These are phyloP conservation scores for Stephania cephalantha DNA, from an alignment of 164 flowering plant genomes.

Conservation along the genomic window DNA sequence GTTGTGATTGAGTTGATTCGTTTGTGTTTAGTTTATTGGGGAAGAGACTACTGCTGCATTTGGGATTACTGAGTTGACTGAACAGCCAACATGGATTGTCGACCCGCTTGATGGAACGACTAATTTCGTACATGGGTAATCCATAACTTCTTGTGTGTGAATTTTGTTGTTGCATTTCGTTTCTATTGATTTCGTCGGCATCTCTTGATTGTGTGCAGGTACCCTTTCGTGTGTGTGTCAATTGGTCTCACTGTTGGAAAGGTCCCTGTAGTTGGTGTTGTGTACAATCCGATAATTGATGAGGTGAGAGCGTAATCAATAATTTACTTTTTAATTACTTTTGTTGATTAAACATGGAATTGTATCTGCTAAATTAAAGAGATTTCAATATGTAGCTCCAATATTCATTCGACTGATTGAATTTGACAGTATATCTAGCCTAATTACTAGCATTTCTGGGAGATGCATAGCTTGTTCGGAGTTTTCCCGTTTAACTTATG, in stretches of 20 bases:
- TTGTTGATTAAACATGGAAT: neutral
- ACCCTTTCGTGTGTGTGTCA: constrained; percentile 89
- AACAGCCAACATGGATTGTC: constrained; percentile 95
- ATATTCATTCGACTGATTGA: neutral
- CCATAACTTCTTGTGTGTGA: constrained; percentile 1
- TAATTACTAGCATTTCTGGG: neutral
- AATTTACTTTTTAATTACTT: neutral
- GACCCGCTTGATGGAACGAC: constrained; percentile 99
- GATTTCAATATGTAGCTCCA: neutral
- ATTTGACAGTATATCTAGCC: neutral
- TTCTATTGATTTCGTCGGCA: neutral
- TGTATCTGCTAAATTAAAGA: neutral
- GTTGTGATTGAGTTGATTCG: constrained; percentile 6
- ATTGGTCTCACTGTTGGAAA: constrained; percentile 89
- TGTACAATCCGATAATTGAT: constrained; percentile 85
- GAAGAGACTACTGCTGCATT: constrained; percentile 92
- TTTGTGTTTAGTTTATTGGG: constrained; percentile 66
- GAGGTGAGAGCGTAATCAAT: constrained; percentile 48
- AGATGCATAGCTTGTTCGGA: neutral
- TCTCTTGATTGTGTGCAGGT: constrained; percentile 39
- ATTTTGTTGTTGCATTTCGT: neutral
- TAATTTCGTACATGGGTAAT: constrained; percentile 93
- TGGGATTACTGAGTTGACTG: constrained; percentile 71
- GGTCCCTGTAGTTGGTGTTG: constrained; percentile 84
- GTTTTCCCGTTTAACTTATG: neutral